These are phyloP conservation scores for Sarcomyxa edulis DNA, from an alignment of 768 basidiomycete genomes.

Conservation along the genomic window DNA sequence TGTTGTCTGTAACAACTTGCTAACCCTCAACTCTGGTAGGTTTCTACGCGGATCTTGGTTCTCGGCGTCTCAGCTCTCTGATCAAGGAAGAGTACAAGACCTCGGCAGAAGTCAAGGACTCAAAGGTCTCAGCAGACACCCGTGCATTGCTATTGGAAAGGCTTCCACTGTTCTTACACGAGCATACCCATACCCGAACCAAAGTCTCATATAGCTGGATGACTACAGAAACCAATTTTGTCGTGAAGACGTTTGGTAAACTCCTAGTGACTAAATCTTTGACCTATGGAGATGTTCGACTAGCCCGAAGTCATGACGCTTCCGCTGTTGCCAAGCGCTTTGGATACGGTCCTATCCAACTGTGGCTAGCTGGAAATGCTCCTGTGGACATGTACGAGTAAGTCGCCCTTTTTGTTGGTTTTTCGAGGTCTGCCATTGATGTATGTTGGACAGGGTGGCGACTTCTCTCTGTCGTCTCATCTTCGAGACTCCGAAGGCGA, in stretches of 20 bases:
- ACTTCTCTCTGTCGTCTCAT: constrained; percentile 75
- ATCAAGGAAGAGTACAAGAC: constrained; percentile 76
- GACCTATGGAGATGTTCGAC: constrained; percentile 40
- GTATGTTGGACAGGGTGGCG: constrained; percentile 57
- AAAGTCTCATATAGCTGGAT: constrained; percentile 65
- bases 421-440: constrained; percentile 2
- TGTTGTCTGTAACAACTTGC: no score
- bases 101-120: constrained; percentile 42
- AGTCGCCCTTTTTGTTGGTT: constrained; percentile 25
- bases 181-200: constrained; percentile 67
- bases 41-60: constrained; percentile 77
- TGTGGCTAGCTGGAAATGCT: constrained; percentile 73
- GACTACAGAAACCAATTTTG: constrained; percentile 55
- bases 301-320: constrained; percentile 56
- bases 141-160: constrained; percentile 72
- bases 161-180: constrained; percentile 87
- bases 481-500: constrained; percentile 73
- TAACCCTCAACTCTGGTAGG: constrained; percentile 30
- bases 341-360: constrained; percentile 53
- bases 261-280: constrained; percentile 60
- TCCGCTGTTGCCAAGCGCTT: constrained; percentile 64
- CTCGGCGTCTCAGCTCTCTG: constrained; percentile 61
- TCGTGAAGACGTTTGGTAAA: constrained; percentile 65
- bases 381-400: constrained; percentile 91
- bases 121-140: constrained; percentile 44